Conservation (phyloP, 441 rosid species). For the Euphorbia celastroides region DNA sequence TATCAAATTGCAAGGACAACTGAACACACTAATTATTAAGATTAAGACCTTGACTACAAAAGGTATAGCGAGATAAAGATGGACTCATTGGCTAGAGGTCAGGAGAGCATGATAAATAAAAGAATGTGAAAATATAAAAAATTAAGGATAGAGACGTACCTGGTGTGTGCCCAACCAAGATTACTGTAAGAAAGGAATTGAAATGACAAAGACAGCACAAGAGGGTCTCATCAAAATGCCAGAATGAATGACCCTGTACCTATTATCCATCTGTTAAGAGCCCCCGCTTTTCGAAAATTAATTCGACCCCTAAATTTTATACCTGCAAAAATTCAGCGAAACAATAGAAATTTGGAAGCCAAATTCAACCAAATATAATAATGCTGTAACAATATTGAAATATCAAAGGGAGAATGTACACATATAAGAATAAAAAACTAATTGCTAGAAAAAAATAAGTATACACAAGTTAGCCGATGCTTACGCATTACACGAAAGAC, state of each 20-base stretch:
- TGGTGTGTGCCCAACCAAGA: slow-evolving; percentile 22
- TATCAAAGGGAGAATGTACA: neutral
- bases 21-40: slow-evolving; percentile 23
- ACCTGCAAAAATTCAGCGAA: slow-evolving; percentile 13
- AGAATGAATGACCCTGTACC: slow-evolving; percentile 31
- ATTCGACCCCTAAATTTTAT: too few relatives aligned
- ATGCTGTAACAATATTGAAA: neutral
- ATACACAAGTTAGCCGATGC: neutral
- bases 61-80: slow-evolving; percentile 21
- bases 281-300: slow-evolving; percentile 23
- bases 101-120: slow-evolving; percentile 10
- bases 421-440: neutral
- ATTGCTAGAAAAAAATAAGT: too few relatives aligned
- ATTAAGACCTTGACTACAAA: slow-evolving; percentile 29
- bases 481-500: neutral
- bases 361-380: slow-evolving; percentile 7
- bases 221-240: slow-evolving; percentile 32
- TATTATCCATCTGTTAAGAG: slow-evolving; percentile 18
- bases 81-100: slow-evolving; percentile 16
- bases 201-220: slow-evolving; percentile 42
- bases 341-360: slow-evolving; percentile 10
- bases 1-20: slow-evolving; percentile 21
- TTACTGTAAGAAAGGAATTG: slow-evolving; percentile 34
- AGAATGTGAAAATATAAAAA: slow-evolving; percentile 19
- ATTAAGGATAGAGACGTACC: slow-evolving; percentile 28